Base-by-base conservation (phyloP, 2,329 filamentous ascomycete species). In the Penicillium brasilianum region DNA sequence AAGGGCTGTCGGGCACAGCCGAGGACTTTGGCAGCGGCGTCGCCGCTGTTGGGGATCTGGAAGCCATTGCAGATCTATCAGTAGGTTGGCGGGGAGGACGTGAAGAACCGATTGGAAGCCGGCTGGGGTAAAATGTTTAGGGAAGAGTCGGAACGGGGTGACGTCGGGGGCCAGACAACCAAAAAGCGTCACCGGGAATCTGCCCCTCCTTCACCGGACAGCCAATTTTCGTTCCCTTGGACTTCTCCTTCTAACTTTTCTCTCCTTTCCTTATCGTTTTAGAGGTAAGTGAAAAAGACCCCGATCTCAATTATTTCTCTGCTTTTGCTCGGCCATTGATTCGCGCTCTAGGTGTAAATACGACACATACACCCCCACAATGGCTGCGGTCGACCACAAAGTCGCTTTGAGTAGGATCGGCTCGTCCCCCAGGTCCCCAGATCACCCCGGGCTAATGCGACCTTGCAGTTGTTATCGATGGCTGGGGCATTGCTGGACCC, bases 401-500 rank as follows among this genome's bases (percentile, higher is more conserved):
- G 84, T 85, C 66, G 88, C 87, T 66, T 82, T 91, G 72, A 90
- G 85, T 87, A 83, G 69, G 84, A 77, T 67, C 64, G 30, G 48
- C 72, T 73, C 59, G 75, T 77, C 71, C 67, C 61, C 61, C 62
- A 66, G 63, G 64, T 64, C 67, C 66, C 48, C 66, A 67, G 48
- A 60, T 48, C 48, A 43, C 37, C 66, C 69, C 60, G 67, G 58
- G 36, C 60, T 71, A 60, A 59, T 48, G 41, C 28, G 25, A 55
- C 44, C 54, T 74, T 84, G 76, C 74, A 93, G 90, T 99, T 86
- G 95, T 98, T 81, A 99, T 99, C 84, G 95, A 99, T 83, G 95
- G 95, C 75, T 99, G 95, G 95, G 95, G 95, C 76, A 87, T 98
- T 73, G 87, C 93, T 72, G 88, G 88, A 66, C 89, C 90, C 69